phyloP scores from a whole-genome alignment of 1,284 basidiomycete genomes.

The Pascua guehoae region DNA sequence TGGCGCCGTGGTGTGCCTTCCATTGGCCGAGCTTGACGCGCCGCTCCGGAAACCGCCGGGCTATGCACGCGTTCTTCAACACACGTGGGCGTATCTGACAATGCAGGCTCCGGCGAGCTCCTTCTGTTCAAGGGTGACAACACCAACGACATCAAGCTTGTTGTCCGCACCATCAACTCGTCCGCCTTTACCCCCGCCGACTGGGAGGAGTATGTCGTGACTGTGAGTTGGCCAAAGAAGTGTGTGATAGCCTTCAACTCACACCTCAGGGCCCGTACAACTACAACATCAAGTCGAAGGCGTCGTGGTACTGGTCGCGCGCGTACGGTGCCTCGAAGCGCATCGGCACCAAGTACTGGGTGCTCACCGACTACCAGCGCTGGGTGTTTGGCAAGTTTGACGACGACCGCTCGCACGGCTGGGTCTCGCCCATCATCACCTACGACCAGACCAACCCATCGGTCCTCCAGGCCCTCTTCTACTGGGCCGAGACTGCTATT shows the following conservation, averaged over 20 bases:
- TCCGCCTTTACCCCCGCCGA: constrained; percentile 44
- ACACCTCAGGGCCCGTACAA: constrained; percentile 34
- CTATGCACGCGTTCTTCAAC: too few species aligned
- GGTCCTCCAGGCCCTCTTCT: constrained; percentile 43
- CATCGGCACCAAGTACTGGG: constrained; percentile 44
- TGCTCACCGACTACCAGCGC: constrained; percentile 49
- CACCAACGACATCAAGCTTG: constrained; percentile 39
- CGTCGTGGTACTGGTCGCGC: constrained; percentile 51
- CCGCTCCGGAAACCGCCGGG: too few species aligned
- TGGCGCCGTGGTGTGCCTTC: too few species aligned
- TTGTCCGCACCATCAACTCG: constrained; percentile 50
- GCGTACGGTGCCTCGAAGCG: constrained; percentile 44
- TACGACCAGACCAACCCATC: constrained; percentile 36
- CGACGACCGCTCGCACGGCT: constrained; percentile 40
- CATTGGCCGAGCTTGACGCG: too few species aligned
- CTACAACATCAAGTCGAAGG: constrained; percentile 50
- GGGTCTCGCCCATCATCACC: constrained; percentile 36
- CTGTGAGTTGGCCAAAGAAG: constrained; percentile 23
- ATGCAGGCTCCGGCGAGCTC: constrained; percentile 48
- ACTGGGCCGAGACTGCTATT: constrained; percentile 42
- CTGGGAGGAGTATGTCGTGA: constrained; percentile 49
- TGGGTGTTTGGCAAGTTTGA: constrained; percentile 51
- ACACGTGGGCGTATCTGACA: not conserved
- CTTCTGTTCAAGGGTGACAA: constrained; percentile 39
- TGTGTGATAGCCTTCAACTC: not conserved